Conservation (phyloP, 2,329 filamentous ascomycete species). For the Ploettnerulaceae sp. region DNA sequence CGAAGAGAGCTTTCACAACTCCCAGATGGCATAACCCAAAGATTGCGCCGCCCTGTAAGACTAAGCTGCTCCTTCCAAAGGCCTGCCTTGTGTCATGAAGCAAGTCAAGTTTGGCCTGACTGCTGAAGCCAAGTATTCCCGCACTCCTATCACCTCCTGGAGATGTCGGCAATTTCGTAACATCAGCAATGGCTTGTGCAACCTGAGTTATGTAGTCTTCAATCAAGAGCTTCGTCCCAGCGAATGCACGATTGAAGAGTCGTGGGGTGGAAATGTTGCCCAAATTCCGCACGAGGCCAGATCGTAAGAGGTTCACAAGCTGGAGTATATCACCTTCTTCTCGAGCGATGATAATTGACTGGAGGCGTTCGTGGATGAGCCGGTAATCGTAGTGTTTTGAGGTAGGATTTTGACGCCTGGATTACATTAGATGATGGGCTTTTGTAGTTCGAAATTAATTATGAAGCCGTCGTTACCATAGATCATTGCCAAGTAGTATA, state of each 20-base stretch:
- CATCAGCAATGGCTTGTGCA: slow-evolving; percentile 72
- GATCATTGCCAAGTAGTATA: slow-evolving; percentile 70
- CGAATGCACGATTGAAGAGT: slow-evolving; percentile 79
- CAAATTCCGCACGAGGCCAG: slow-evolving; percentile 76
- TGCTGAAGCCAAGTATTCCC: slow-evolving; percentile 37
- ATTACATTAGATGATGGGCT: background rate
- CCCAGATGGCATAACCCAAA: slow-evolving; percentile 89
- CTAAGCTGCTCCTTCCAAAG: slow-evolving; percentile 79
- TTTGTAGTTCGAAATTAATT: background rate
- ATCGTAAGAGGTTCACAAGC: slow-evolving; percentile 74
- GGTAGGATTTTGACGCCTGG: slow-evolving; percentile 74
- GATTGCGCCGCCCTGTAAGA: slow-evolving; percentile 85
- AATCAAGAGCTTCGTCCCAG: slow-evolving; percentile 84
- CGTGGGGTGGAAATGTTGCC: slow-evolving; percentile 81
- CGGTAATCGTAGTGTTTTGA: slow-evolving; percentile 82
- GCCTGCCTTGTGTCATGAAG: slow-evolving; percentile 83
- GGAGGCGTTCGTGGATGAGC: slow-evolving; percentile 72
- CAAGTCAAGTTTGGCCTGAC: slow-evolving; percentile 67
- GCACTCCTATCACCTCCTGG: slow-evolving; percentile 38
- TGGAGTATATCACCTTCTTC: slow-evolving; percentile 68
- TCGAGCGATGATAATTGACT: slow-evolving; percentile 63
- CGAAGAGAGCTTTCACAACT: slow-evolving; percentile 80
- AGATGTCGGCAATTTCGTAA: slow-evolving; percentile 60
- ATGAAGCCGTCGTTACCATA: slow-evolving; percentile 56
- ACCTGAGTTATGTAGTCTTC: slow-evolving; percentile 87